These are phyloP conservation scores for Cryptosporidium viatorum DNA, from an alignment of 169 alveolate genomes.

Conservation along the genomic window DNA sequence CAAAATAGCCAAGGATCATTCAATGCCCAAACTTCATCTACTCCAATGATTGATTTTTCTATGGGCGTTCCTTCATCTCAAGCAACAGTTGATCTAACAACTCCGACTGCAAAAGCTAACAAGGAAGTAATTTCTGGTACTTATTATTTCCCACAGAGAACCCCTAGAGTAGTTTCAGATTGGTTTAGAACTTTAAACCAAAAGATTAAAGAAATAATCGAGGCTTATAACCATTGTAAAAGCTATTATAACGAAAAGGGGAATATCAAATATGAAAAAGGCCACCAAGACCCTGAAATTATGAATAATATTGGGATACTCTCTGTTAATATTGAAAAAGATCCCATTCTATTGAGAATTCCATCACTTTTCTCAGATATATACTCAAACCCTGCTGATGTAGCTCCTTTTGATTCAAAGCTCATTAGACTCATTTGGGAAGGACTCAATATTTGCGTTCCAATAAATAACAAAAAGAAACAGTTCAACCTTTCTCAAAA, in stretches of 20 bases:
- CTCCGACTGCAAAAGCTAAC: conserved; percentile 14
- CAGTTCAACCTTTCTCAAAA: background rate
- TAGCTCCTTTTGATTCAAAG: conserved; percentile 66
- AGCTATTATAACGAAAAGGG: conserved; percentile 58
- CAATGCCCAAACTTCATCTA: background rate
- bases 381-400: conserved; percentile 32
- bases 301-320: conserved; percentile 2
- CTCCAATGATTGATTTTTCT: conserved; percentile 16
- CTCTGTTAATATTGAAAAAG: conserved; percentile 22
- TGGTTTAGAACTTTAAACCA: conserved; percentile 54
- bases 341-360: conserved; percentile 47
- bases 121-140: background rate
- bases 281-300: background rate
- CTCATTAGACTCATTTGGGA: conserved; percentile 52
- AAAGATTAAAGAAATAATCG: conserved; percentile 7
- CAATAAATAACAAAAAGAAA: conserved; percentile 22
- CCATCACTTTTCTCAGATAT: conserved; percentile 61
- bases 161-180: conserved; percentile 61
- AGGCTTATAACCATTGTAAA: conserved; percentile 44
- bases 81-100: conserved; percentile 29
- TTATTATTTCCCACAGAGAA: conserved; percentile 50
- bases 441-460: conserved; percentile 38
- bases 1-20: background rate
- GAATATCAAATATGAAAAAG: conserved; percentile 30
- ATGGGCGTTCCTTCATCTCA: conserved; percentile 17